phyloP scores from a whole-genome alignment of 306 rosid genomes.

The Rosa chinensis region DNA sequence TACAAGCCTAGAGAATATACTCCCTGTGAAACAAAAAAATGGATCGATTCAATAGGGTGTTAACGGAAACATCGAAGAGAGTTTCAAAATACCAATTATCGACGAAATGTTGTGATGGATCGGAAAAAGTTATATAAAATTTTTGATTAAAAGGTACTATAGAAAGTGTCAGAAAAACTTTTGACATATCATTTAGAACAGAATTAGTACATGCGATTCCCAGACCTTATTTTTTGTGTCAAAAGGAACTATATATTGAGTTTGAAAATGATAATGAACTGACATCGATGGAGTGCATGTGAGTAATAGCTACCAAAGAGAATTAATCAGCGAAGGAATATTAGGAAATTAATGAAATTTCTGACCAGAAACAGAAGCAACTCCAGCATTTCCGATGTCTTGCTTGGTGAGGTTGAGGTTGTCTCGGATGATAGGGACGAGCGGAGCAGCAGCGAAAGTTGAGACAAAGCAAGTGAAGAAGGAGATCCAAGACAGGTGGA shows the following conservation, averaged over 20 bases:
- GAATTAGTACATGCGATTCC: no score
- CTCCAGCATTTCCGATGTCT: constrained; percentile 89
- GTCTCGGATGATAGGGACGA: constrained; percentile 72
- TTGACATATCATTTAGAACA: no score
- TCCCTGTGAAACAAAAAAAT: constrained; percentile 25
- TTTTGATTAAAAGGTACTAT: no score
- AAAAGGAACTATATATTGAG: no score
- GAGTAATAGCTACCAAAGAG: not conserved
- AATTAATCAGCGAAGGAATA: no score
- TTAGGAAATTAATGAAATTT: not conserved
- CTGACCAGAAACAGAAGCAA: constrained; percentile 67
- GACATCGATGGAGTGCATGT: no score
- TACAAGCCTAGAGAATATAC: constrained; percentile 73
- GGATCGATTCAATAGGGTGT: not conserved
- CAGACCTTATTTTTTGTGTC: no score
- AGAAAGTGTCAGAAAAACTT: no score
- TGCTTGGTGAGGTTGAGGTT: constrained; percentile 73
- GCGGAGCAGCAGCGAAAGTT: constrained; percentile 82
- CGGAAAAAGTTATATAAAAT: no score
- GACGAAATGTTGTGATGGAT: no score
- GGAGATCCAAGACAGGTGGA: constrained; percentile 91
- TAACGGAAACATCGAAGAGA: not conserved
- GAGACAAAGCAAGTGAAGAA: constrained; percentile 89
- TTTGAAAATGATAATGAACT: no score
- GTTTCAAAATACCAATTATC: no score